Evolutionary conservation across 208 protist species (phyloP).

Genomic region (Crithidia expoeki): DNA sequence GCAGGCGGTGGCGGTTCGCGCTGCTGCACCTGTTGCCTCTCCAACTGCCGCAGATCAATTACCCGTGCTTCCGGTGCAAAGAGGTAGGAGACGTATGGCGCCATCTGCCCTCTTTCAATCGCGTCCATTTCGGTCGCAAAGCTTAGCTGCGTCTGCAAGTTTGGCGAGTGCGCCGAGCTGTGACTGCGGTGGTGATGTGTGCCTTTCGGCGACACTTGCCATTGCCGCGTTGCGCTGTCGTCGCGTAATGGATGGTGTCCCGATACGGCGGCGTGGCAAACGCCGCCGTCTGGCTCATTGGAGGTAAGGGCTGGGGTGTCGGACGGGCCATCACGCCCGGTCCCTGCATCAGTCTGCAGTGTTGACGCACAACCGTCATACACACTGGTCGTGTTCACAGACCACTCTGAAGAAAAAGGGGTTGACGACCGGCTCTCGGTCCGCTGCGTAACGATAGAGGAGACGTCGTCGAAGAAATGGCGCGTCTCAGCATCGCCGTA

Average conservation of each 20-base stretch:
- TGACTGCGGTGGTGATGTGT: neutral
- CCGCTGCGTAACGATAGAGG: conserved; percentile 17
- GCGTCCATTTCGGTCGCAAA: conserved; percentile 37
- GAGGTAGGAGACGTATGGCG: conserved; percentile 56
- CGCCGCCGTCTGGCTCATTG: neutral
- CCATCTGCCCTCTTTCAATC: conserved; percentile 36
- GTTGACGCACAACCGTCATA: neutral
- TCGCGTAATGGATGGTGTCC: neutral
- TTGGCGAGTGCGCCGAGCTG: conserved; percentile 4
- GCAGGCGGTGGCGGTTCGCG: conserved; percentile 10
- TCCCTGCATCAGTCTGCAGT: neutral
- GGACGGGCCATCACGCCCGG: neutral
- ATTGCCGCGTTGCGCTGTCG: neutral
- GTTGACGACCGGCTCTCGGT: conserved; percentile 25
- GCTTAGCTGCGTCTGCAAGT: conserved; percentile 27
- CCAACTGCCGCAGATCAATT: conserved; percentile 40
- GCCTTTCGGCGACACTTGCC: neutral
- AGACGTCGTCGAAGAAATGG: conserved; percentile 14
- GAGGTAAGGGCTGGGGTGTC: neutral
- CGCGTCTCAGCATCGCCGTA: conserved; percentile 21
- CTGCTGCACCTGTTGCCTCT: conserved; percentile 11
- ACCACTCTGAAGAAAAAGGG: conserved; percentile 34
- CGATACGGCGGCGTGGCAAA: neutral
- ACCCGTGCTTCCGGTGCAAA: conserved; percentile 48
- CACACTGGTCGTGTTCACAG: conserved; percentile 9